Conservation (phyloP, 257 asterid genomes). For the Rhazya stricta region DNA sequence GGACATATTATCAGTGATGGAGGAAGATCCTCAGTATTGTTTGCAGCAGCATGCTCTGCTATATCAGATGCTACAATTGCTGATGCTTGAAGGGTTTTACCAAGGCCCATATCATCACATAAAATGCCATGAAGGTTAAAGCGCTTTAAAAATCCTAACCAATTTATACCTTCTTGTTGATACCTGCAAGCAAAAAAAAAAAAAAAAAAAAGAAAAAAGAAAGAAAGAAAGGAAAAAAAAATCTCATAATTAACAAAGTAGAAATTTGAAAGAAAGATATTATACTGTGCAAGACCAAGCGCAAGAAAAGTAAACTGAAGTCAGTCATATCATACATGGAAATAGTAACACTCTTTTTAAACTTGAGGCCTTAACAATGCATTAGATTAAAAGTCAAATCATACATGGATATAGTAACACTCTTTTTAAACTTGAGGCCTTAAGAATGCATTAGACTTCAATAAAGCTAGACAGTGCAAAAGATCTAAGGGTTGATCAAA, state of each 20-base stretch:
- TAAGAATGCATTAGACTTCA: not conserved
- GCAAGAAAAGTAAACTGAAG: not conserved
- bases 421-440: too few species aligned
- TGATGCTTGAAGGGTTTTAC: conserved; percentile 98
- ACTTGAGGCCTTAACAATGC: not conserved
- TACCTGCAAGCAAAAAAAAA: conserved; percentile 50
- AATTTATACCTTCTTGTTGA: conserved; percentile 99
- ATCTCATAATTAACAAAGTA: not conserved
- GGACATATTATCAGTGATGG: conserved; percentile 93
- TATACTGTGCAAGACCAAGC: not conserved
- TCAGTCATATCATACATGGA: not conserved
- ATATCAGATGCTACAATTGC: conserved; percentile 92
- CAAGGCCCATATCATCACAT: conserved; percentile 99
- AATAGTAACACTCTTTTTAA: too few species aligned
- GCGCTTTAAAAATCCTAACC: conserved; percentile 92
- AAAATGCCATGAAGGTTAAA: conserved; percentile 95
- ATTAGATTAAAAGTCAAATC: not conserved
- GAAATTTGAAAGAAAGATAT: not conserved
- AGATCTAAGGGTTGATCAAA: not conserved
- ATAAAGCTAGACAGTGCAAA: not conserved
- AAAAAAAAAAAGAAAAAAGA: conserved; percentile 2
- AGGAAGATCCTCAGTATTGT: conserved; percentile 47
- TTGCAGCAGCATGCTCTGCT: conserved; percentile 72
- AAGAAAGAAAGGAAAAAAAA: not conserved
- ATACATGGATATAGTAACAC: not conserved